Evolutionary conservation across 768 basidiomycete species (phyloP).

Genomic region (Rhizopogon rudus): DNA sequence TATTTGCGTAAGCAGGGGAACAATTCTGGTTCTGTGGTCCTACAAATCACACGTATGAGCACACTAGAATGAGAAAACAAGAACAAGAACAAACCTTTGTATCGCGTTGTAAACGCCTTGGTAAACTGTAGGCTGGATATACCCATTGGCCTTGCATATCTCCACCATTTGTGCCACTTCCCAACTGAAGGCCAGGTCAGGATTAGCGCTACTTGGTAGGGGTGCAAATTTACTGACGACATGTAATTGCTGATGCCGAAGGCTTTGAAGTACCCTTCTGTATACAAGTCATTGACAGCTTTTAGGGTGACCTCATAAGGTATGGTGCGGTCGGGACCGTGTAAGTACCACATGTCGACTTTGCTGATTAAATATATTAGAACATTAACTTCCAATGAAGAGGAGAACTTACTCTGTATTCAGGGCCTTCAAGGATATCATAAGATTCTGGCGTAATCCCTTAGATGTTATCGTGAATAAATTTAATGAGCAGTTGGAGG

Average conservation of each 20-base stretch:
- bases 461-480: background rate
- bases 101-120: constrained; percentile 23
- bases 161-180: constrained; percentile 28
- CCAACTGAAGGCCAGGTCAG: constrained; percentile 17
- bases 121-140: constrained; percentile 22
- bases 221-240: background rate
- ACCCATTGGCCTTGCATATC: constrained; percentile 20
- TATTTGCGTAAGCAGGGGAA: constrained; percentile 22
- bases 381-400: constrained; percentile 2
- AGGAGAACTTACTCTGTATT: constrained; percentile 37
- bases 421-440: constrained; percentile 37
- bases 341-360: constrained; percentile 9
- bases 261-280: constrained; percentile 16
- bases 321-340: constrained; percentile 18
- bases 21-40: constrained; percentile 5
- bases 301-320: constrained; percentile 19
- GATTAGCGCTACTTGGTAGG: background rate
- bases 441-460: constrained; percentile 31
- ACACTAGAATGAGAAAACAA: background rate
- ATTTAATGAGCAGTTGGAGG: background rate
- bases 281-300: constrained; percentile 19
- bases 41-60: background rate
- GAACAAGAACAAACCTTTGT: constrained; percentile 8
- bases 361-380: constrained; percentile 3
- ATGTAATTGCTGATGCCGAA: constrained; percentile 23